These are phyloP conservation scores for Schizothecium vesticola DNA, from an alignment of 495 filamentous ascomycete genomes.

Conservation along the genomic window DNA sequence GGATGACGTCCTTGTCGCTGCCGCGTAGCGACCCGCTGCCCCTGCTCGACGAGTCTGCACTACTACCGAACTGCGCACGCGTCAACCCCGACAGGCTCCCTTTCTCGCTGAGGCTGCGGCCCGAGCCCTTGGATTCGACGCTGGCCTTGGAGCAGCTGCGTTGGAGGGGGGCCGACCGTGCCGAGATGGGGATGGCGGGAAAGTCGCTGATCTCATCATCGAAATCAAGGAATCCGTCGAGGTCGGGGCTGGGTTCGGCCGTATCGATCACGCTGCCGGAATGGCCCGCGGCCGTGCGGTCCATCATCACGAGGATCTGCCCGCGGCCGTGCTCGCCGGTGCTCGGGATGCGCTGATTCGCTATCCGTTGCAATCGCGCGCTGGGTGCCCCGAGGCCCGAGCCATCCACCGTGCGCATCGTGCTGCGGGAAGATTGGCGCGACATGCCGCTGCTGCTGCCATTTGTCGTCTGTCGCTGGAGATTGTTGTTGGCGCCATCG, in stretches of 20 bases:
- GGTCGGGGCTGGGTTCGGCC: constrained; percentile 34
- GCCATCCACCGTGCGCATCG: constrained; percentile 19
- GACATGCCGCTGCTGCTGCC: constrained; percentile 27
- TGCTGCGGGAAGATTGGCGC: constrained; percentile 28
- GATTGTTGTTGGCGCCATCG: constrained; percentile 2
- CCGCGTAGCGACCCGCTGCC: constrained; percentile 3
- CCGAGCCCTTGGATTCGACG: constrained; percentile 7
- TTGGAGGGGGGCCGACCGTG: constrained; percentile 8
- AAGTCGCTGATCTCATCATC: constrained; percentile 26
- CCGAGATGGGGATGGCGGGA: not conserved
- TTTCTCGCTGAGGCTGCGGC: constrained; percentile 2
- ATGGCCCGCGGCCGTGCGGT: constrained; percentile 6
- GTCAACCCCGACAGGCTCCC: not conserved
- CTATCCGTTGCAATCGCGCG: constrained; percentile 19
- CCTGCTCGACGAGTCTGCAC: constrained; percentile 7
- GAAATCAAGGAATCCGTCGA: constrained; percentile 36
- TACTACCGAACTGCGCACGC: not conserved
- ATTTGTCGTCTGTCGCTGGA: constrained; percentile 20
- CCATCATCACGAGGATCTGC: constrained; percentile 28
- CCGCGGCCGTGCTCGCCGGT: constrained; percentile 10
- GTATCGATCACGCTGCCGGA: constrained; percentile 19
- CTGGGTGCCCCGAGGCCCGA: constrained; percentile 6
- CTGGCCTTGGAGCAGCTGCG: constrained; percentile 11
- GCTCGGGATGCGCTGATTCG: constrained; percentile 4
- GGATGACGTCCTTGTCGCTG: constrained; percentile 17